Conservation (phyloP, 768 basidiomycete species). For the Mrakia gelida region DNA sequence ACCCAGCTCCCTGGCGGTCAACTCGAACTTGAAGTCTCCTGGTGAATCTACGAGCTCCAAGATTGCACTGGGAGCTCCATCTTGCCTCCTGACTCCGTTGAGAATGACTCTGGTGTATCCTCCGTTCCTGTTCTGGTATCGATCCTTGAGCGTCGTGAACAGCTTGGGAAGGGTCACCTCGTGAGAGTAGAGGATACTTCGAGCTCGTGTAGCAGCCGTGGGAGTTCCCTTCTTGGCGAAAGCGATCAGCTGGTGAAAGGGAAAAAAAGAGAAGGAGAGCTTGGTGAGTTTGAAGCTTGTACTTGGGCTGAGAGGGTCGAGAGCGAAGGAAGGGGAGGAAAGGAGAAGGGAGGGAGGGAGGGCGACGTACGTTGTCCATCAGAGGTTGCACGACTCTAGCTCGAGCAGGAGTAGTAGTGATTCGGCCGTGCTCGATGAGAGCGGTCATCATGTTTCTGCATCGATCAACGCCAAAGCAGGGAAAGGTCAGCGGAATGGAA, state of each 20-base stretch:
- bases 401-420: conserved; percentile 92
- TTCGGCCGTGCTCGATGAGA: conserved; percentile 88
- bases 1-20: conserved; percentile 81
- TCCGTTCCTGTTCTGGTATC: conserved; percentile 76
- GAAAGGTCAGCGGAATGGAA: not conserved
- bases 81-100: conserved; percentile 76
- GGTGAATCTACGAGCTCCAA: conserved; percentile 94
- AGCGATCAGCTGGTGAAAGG: conserved; percentile 61
- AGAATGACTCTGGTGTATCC: conserved; percentile 94
- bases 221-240: conserved; percentile 76
- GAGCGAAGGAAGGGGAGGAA: not conserved
- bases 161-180: conserved; percentile 70
- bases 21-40: conserved; percentile 77
- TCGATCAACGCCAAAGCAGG: not conserved
- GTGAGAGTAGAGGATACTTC: conserved; percentile 45
- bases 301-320: not conserved
- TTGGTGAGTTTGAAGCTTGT: not conserved
- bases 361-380: not conserved
- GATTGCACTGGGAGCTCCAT: conserved; percentile 88
- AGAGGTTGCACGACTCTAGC: conserved; percentile 64
- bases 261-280: not conserved
- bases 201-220: not conserved
- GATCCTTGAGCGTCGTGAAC: conserved; percentile 69
- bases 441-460: conserved; percentile 87
- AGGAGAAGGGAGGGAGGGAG: not conserved